Conservation (phyloP, 1,139 yeast genomes). For the Hemisphaericaspora xylanilytica region DNA sequence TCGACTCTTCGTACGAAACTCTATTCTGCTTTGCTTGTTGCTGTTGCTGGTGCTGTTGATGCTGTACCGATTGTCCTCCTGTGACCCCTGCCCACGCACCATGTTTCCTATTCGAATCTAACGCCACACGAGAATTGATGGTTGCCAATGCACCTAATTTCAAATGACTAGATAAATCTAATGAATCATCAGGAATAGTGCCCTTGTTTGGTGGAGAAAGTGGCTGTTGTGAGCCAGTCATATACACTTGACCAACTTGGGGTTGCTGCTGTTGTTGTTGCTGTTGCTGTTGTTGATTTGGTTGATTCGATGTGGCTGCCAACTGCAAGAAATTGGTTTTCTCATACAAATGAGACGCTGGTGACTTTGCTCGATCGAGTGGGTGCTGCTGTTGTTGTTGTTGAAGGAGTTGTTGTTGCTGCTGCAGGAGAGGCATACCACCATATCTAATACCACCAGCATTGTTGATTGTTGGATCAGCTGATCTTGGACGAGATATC, state of each 20-base stretch:
- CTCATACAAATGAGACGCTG: conserved; percentile 45
- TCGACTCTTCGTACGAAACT: conserved; percentile 31
- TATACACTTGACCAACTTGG: too few species aligned
- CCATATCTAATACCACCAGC: conserved; percentile 8
- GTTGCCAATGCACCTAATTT: conserved; percentile 65
- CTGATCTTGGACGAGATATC: conserved; percentile 41
- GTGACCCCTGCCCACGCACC: conserved; percentile 8
- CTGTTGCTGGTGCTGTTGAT: conserved; percentile 13
- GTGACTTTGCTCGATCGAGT: conserved; percentile 40
- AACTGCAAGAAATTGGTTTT: conserved; percentile 46
- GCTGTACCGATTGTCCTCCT: conserved; percentile 4
- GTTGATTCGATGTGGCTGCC: conserved; percentile 30
- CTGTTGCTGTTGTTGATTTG: conserved; percentile 11
- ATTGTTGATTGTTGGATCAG: conserved; percentile 32
- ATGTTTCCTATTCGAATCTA: conserved; percentile 52
- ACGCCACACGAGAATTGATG: conserved; percentile 57
- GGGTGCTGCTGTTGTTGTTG: conserved; percentile 18
- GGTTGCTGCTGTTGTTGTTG: not conserved
- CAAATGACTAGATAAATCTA: conserved; percentile 41
- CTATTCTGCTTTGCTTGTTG: conserved; percentile 11
- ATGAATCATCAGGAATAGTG: conserved; percentile 19
- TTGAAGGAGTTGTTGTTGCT: conserved; percentile 13
- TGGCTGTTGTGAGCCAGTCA: not conserved
- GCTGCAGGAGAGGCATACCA: conserved; percentile 12
- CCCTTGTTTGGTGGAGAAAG: conserved; percentile 1